Percentiles rank a stretch among this genome's conserved stretches.
Evolutionary conservation across 2,329 filamentous ascomycete genomes (phyloP).

Genomic region (Fusarium metavorans): DNA sequence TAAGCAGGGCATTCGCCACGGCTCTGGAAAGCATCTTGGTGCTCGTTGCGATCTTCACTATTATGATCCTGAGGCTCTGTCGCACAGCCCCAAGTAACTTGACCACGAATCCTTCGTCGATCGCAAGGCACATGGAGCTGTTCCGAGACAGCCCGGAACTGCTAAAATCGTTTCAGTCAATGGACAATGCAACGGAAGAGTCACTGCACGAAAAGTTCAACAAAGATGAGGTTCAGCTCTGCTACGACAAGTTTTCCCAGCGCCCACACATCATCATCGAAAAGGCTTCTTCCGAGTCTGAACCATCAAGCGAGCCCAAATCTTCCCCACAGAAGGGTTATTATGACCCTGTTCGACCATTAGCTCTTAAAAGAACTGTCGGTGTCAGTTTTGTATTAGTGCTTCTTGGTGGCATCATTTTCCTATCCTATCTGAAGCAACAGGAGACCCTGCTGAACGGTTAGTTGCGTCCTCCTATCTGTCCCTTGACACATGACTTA

Average conservation of each 20-base stretch:
- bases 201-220: neutral
- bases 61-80: conserved; percentile 18
- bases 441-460: conserved; percentile 35
- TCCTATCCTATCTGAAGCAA: conserved; percentile 40
- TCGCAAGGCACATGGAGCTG: conserved; percentile 33
- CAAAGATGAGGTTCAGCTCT: neutral
- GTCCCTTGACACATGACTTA: too few species aligned
- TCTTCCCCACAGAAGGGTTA: neutral
- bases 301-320: too few species aligned
- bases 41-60: conserved; percentile 33
- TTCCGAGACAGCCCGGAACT: conserved; percentile 33
- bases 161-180: neutral
- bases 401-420: conserved; percentile 16
- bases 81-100: conserved; percentile 20
- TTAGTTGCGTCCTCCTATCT: conserved; percentile 7
- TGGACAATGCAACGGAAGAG: conserved; percentile 33
- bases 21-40: conserved; percentile 46
- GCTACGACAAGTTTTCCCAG: too few species aligned
- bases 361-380: too few species aligned
- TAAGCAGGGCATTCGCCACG: conserved; percentile 48
- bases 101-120: conserved; percentile 42
- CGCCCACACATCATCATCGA: too few species aligned
- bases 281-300: too few species aligned
- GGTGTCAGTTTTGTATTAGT: too few species aligned
- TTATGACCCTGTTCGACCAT: conserved; percentile 38